phyloP scores from a whole-genome alignment of 2,329 filamentous ascomycete genomes.

The Leptodontidium sp. region DNA sequence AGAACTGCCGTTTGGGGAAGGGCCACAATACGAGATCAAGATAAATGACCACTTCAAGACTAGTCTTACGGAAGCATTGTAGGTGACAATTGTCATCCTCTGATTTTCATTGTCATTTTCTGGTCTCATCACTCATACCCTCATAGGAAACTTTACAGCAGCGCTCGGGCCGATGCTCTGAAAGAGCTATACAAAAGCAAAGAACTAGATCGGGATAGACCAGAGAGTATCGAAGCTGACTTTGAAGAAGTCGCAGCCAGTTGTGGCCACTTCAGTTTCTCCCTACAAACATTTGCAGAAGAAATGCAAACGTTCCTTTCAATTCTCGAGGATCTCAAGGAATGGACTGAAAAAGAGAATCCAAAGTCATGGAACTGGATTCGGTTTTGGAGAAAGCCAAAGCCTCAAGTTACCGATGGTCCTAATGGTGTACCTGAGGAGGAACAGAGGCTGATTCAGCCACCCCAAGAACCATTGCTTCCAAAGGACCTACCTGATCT shows the following conservation, averaged over 20 bases:
- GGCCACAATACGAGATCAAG: slow-evolving; percentile 71
- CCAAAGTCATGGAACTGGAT: slow-evolving; percentile 85
- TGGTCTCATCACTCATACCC: not conserved
- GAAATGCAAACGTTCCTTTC: slow-evolving; percentile 86
- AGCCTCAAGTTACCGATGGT: slow-evolving; percentile 16
- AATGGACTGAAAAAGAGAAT: slow-evolving; percentile 67
- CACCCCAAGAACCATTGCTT: slow-evolving; percentile 31
- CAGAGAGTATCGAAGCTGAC: slow-evolving; percentile 84
- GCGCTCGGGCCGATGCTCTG: slow-evolving; percentile 78
- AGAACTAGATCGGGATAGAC: slow-evolving; percentile 72
- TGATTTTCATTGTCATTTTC: slow-evolving; percentile 8
- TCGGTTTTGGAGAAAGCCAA: slow-evolving; percentile 71
- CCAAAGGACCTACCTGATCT: slow-evolving; percentile 41
- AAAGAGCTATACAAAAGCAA: slow-evolving; percentile 82
- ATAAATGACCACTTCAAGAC: slow-evolving; percentile 82
- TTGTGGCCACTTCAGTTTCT: slow-evolving; percentile 96
- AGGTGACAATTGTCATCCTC: not conserved
- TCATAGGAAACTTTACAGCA: slow-evolving; percentile 70
- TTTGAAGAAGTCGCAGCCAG: slow-evolving; percentile 98
- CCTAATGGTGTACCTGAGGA: slow-evolving; percentile 40
- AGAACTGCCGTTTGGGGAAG: slow-evolving; percentile 81
- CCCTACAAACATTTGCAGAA: slow-evolving; percentile 87
- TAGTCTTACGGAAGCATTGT: slow-evolving; percentile 81
- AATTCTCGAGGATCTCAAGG: slow-evolving; percentile 85
- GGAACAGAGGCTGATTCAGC: slow-evolving; percentile 42